Conservation (phyloP, 2,329 filamentous ascomycete species). For the Septoria petroselini region DNA sequence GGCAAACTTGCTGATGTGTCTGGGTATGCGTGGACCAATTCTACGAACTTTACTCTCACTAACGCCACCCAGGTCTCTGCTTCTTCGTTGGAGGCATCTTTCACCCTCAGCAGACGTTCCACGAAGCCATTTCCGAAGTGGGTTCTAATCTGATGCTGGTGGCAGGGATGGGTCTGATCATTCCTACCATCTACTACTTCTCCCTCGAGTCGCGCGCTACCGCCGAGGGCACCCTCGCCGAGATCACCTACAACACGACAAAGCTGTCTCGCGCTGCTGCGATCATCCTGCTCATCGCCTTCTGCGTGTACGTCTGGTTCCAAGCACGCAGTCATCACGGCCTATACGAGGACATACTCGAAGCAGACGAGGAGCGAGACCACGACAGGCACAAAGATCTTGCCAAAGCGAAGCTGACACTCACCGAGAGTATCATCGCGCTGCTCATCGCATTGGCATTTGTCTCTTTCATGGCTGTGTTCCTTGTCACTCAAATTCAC, state of each 20-base stretch:
- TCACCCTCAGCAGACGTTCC: slow-evolving; percentile 67
- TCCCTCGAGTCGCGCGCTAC: slow-evolving; percentile 18
- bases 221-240: slow-evolving; percentile 32
- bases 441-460: slow-evolving; percentile 63
- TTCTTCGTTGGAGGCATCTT: slow-evolving; percentile 74
- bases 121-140: slow-evolving; percentile 73
- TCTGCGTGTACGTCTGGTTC: slow-evolving; percentile 62
- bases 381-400: slow-evolving; percentile 60
- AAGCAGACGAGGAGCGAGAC: slow-evolving; percentile 66
- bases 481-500: slow-evolving; percentile 72
- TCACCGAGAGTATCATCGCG: slow-evolving; percentile 68
- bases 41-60: not conserved
- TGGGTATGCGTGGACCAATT: slow-evolving; percentile 51
- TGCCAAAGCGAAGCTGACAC: slow-evolving; percentile 65
- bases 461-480: slow-evolving; percentile 71
- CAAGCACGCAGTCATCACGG: slow-evolving; percentile 73
- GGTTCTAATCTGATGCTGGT: slow-evolving; percentile 74
- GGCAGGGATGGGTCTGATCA: slow-evolving; percentile 57
- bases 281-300: slow-evolving; percentile 68
- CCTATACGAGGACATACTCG: slow-evolving; percentile 72
- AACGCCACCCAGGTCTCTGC: slow-evolving; percentile 49
- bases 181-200: slow-evolving; percentile 55
- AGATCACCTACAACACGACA: slow-evolving; percentile 54
- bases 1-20: slow-evolving; percentile 74
- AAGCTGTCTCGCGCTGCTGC: slow-evolving; percentile 69